phyloP scores from a whole-genome alignment of 768 basidiomycete species.

The Leccinum longicurvipes region DNA sequence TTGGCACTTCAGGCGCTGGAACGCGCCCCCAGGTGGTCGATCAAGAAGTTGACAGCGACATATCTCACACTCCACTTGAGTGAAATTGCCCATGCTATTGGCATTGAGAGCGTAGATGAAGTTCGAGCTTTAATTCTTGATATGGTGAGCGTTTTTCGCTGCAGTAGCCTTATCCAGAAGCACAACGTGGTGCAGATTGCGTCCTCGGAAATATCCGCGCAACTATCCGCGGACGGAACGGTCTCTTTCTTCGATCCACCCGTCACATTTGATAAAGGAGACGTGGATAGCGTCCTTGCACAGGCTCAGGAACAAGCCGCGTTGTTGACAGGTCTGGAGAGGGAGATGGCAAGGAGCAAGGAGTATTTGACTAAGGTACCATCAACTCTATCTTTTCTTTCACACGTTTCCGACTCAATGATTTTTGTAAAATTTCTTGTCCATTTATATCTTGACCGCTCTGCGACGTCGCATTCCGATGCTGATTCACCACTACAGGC shows the following conservation, averaged over 20 bases:
- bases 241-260: slow-evolving; percentile 72
- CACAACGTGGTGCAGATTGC: slow-evolving; percentile 51
- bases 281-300: slow-evolving; percentile 57
- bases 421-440: background rate
- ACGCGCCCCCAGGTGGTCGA: slow-evolving; percentile 71
- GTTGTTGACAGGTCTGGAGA: slow-evolving; percentile 22
- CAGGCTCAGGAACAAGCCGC: slow-evolving; percentile 48
- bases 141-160: slow-evolving; percentile 54
- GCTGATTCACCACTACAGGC: slow-evolving; percentile 18
- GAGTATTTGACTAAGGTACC: slow-evolving; percentile 72
- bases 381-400: background rate
- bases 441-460: background rate
- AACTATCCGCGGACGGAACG: slow-evolving; percentile 62
- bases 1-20: slow-evolving; percentile 64
- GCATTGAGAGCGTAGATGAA: slow-evolving; percentile 46
- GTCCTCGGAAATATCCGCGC: slow-evolving; percentile 63
- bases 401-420: background rate
- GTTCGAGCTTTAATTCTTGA: slow-evolving; percentile 59
- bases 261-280: slow-evolving; percentile 52
- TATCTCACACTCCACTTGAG: slow-evolving; percentile 74
- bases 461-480: background rate
- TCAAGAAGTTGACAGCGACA: slow-evolving; percentile 77
- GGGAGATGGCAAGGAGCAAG: slow-evolving; percentile 52
- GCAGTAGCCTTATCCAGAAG: slow-evolving; percentile 1
- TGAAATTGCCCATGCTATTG: slow-evolving; percentile 58